Evolutionary conservation across 148 eudicot species (phyloP).

Genomic region (Arctostaphylos glauca): DNA sequence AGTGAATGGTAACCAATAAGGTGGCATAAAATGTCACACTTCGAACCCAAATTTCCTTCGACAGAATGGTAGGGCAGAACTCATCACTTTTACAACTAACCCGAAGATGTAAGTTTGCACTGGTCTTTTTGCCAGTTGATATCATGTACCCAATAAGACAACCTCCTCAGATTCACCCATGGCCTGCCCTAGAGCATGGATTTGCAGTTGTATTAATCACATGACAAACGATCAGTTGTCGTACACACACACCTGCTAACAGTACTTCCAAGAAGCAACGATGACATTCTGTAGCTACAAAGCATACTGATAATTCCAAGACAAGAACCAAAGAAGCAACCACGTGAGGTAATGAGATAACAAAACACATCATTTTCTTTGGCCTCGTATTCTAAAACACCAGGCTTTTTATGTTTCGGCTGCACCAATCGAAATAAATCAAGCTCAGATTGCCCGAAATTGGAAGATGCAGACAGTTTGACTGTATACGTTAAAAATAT

Average conservation of each 20-base stretch:
- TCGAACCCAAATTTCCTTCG: not conserved
- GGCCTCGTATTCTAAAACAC: not conserved
- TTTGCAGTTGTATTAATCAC: not conserved
- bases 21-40: not conserved
- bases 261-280: not conserved
- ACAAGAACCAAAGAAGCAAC: not conserved
- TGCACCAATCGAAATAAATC: not conserved
- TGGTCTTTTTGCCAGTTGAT: not conserved
- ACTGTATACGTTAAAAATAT: not conserved
- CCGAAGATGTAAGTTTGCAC: not conserved
- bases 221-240: not conserved
- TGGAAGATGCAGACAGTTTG: not conserved
- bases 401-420: not conserved
- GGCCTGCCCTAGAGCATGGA: not conserved
- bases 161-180: conserved; percentile 1
- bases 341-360: not conserved
- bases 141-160: not conserved
- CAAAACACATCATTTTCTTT: not conserved
- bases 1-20: not conserved
- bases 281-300: not conserved
- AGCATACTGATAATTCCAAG: not conserved
- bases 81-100: not conserved
- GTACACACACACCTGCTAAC: not conserved
- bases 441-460: not conserved
- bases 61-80: not conserved